Evolutionary conservation across 768 basidiomycete species (phyloP).

Genomic region (Termitomyces sp.): DNA sequence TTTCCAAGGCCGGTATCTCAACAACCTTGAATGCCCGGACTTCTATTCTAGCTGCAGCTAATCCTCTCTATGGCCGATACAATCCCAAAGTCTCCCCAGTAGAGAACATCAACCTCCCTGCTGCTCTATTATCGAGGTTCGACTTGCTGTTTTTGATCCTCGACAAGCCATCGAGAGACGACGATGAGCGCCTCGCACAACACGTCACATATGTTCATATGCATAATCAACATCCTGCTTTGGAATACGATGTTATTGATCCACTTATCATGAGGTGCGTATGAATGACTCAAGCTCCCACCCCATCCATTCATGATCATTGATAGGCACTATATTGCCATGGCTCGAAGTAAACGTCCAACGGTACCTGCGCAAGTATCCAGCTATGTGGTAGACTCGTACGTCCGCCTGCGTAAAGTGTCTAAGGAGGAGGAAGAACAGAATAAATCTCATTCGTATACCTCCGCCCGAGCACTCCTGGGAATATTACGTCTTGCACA

Average conservation of each 20-base stretch:
- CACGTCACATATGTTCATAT: slow-evolving; percentile 99
- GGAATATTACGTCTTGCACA: slow-evolving; percentile 93
- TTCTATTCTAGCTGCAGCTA: slow-evolving; percentile 96
- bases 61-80: slow-evolving; percentile 96
- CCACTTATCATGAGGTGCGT: slow-evolving; percentile 84
- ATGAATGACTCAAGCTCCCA: slow-evolving; percentile 3
- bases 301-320: background rate
- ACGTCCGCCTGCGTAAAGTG: slow-evolving; percentile 91
- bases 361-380: slow-evolving; percentile 88
- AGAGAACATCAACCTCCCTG: slow-evolving; percentile 98
- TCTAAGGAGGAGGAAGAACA: slow-evolving; percentile 88
- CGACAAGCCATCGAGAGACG: slow-evolving; percentile 92
- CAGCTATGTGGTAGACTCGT: slow-evolving; percentile 90
- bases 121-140: slow-evolving; percentile 93
- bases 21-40: slow-evolving; percentile 97
- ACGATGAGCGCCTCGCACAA: slow-evolving; percentile 93
- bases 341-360: slow-evolving; percentile 84
- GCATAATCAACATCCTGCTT: slow-evolving; percentile 85
- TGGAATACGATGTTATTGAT: slow-evolving; percentile 81
- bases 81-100: slow-evolving; percentile 97
- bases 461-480: slow-evolving; percentile 92
- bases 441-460: slow-evolving; percentile 90
- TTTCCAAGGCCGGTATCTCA: slow-evolving; percentile 98
- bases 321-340: slow-evolving; percentile 90
- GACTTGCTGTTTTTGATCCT: slow-evolving; percentile 95